Evolutionary conservation across 257 asterid species (phyloP), one percentile per base, ranked within the genome.

Genomic region (Ehretia macrophylla): DNA sequence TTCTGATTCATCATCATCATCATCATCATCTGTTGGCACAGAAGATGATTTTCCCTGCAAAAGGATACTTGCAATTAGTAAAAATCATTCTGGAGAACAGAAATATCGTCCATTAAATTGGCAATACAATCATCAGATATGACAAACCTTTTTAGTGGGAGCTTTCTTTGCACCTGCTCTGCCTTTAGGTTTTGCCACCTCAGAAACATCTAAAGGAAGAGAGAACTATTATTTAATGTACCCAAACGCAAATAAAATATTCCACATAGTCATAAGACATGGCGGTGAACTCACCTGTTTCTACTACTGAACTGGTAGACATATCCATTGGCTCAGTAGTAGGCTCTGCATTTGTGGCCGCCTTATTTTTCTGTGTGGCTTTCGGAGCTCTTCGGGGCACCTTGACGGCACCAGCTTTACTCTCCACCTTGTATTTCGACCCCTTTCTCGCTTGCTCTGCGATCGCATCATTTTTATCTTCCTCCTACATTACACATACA

Each of bases 151-250:
- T 67, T 66, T 76, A 3, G 69, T 77, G 0, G 96, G 97, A 65
- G 85, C 94, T 77, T 88, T 93, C 96, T 84, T 88, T 64, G 81
- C 67, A 55, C 77, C 79, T 40, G 79, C 79, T 66, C 65, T 81
- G 68, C 79, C 91, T 73, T 77, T 83, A 17, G 89, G 81, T 70
- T 91, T 88, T 69, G 77, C 73, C 59, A 66, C 46, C 73, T 67
- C 92, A 56, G 40, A 74, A 60, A 19, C 77, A 54, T 71, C 95
- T 82, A 75, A 42, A 69, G 23, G 50, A 20, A 19, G 32, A 60
- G 35, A 27, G 3, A 27, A 27, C 35, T 27, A 27, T 27, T 27
- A 6, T 27, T n/a, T n/a, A n/a, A n/a, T 27, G 35, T 27, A 27
- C 35, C n/a, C 35, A 27, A 27, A 3, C 6, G 35, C 35, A 27